phyloP scores from a whole-genome alignment of 2,329 filamentous ascomycete genomes.

The Knoxdaviesia capensis region DNA sequence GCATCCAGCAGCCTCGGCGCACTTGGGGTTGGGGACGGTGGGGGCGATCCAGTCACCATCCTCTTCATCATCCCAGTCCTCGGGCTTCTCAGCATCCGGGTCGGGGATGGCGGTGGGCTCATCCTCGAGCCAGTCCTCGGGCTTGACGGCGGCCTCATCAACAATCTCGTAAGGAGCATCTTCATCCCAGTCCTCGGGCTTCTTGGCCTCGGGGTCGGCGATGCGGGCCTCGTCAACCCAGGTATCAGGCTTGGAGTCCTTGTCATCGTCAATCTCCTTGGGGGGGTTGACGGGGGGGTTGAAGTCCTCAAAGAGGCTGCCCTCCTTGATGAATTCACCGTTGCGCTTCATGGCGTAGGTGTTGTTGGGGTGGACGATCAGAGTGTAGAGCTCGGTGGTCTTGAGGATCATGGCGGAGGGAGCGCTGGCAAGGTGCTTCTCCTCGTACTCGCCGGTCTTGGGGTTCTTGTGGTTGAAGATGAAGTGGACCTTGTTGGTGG shows the following conservation, averaged over 20 bases:
- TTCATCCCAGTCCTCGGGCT: constrained; percentile 98
- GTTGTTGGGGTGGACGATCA: constrained; percentile 93
- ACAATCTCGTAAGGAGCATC: constrained; percentile 92
- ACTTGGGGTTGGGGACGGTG: constrained; percentile 88
- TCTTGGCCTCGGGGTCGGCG: constrained; percentile 75
- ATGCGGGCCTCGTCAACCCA: constrained; percentile 95
- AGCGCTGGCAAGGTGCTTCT: constrained; percentile 85
- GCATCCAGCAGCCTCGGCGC: constrained; percentile 79
- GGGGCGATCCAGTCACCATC: constrained; percentile 94
- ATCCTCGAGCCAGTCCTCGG: constrained; percentile 88
- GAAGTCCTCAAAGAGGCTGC: constrained; percentile 88
- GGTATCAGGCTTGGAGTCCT: constrained; percentile 83
- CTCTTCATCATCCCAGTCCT: constrained; percentile 99
- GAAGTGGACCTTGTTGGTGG: constrained; percentile 96
- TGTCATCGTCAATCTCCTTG: constrained; percentile 84
- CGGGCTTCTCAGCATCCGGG: constrained; percentile 90
- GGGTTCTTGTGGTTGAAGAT: constrained; percentile 99
- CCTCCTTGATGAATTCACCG: constrained; percentile 71
- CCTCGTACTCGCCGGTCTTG: constrained; percentile 98
- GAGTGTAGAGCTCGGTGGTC: constrained; percentile 84
- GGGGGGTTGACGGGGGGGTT: constrained; percentile 78
- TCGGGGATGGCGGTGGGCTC: constrained; percentile 71
- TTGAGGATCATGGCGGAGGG: constrained; percentile 79
- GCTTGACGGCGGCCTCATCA: constrained; percentile 77
- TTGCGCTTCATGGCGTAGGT: constrained; percentile 85